Conservation (phyloP, 208 protist genomes). For the Dictyostelium gargantuum region DNA sequence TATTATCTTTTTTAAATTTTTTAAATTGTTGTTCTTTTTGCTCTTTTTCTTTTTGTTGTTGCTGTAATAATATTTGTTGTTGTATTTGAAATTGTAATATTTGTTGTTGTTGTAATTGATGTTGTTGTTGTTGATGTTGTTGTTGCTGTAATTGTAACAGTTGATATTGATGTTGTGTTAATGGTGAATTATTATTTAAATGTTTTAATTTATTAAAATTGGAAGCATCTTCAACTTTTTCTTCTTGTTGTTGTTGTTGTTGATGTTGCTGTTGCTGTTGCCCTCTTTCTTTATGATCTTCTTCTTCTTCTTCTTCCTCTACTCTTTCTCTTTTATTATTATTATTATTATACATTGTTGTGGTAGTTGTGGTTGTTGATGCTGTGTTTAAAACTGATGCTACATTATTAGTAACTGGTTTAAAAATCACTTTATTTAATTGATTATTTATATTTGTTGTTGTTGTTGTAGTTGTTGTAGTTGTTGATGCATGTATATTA, state of each 20-base stretch:
- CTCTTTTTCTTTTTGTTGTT: not conserved
- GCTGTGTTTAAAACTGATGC: not conserved
- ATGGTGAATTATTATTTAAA: not conserved
- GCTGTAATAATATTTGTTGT: not conserved
- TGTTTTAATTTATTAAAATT: not conserved
- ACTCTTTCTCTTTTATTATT: not conserved
- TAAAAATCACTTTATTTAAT: too few species aligned
- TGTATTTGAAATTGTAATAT: not conserved
- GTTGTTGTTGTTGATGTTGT: not conserved
- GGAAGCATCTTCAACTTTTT: not conserved
- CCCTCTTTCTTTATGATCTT: not conserved
- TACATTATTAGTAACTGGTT: not conserved
- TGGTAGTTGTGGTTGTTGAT: not conserved
- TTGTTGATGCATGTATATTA: not conserved
- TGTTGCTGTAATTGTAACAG: not conserved
- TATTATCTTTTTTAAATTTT: not conserved
- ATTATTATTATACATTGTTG: not conserved
- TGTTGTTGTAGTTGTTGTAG: not conserved
- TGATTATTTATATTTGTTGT: not conserved
- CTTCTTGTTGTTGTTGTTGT: not conserved
- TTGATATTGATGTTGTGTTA: not conserved
- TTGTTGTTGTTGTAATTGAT: not conserved
- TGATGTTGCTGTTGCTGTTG: not conserved
- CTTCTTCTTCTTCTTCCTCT: not conserved
- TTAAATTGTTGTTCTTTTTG: not conserved